phyloP scores from a whole-genome alignment of 78 protist genomes.

The Dictyostelium discoideum region DNA sequence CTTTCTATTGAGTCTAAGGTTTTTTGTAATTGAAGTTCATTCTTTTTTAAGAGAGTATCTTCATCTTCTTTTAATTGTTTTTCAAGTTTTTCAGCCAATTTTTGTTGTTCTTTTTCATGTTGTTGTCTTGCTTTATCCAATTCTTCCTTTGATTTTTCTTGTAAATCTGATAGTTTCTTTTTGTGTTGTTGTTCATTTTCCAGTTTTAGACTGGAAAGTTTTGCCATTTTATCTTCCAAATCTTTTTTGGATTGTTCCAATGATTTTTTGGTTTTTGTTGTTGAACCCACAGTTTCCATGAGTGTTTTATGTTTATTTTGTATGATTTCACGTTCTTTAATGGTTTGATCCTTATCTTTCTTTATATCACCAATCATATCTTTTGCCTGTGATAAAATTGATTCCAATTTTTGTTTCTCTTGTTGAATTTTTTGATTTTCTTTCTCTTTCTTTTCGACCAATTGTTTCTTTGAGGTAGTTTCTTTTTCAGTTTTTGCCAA shows the following conservation, averaged over 20 bases:
- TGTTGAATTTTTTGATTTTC: conserved; percentile 23
- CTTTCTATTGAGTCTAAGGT: neutral
- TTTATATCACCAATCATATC: conserved; percentile 20
- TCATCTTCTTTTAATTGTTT: conserved; percentile 10
- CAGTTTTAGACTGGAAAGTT: neutral
- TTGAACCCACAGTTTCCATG: neutral
- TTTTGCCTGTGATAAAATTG: neutral
- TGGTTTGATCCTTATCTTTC: conserved; percentile 30
- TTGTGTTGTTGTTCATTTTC: conserved; percentile 5
- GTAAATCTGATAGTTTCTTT: conserved; percentile 13
- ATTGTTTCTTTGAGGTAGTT: neutral
- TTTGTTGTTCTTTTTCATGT: conserved; percentile 8
- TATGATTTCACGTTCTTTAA: conserved; percentile 33
- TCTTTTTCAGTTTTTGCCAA: neutral
- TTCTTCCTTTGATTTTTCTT: neutral
- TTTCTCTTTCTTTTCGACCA: neutral
- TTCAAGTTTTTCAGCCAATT: conserved; percentile 9
- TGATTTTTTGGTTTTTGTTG: conserved; percentile 16
- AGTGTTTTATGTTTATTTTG: conserved; percentile 22
- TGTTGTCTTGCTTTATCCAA: neutral
- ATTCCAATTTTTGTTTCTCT: conserved; percentile 38
- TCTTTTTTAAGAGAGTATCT: conserved; percentile 5
- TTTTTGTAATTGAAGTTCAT: conserved; percentile 1
- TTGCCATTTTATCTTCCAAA: conserved; percentile 33
- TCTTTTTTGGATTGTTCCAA: conserved; percentile 20